Percentiles rank a stretch among this genome's conserved stretches.
Conservation (phyloP, 306 rosid genomes). For the Sicyos edulis region DNA sequence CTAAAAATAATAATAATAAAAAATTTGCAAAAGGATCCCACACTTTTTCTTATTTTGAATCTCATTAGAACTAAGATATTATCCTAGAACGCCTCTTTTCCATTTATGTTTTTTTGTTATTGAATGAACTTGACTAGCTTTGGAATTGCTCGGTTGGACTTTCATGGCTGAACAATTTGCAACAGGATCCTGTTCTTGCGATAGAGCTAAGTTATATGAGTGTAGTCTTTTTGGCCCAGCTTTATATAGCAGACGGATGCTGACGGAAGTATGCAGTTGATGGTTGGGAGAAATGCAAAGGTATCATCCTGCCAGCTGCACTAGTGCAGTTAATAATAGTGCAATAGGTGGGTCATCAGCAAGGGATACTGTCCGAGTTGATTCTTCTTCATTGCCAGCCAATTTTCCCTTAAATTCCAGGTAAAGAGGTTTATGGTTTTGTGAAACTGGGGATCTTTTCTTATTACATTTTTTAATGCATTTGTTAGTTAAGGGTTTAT, state of each 20-base stretch:
- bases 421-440: conserved; percentile 35
- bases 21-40: background rate
- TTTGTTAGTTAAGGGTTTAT: background rate
- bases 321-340: conserved; percentile 86
- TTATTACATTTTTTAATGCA: background rate
- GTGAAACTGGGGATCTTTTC: background rate
- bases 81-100: background rate
- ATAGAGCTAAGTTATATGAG: conserved; percentile 14
- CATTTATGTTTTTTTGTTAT: background rate
- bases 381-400: conserved; percentile 65
- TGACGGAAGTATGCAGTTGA: conserved; percentile 82
- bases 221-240: conserved; percentile 42
- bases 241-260: conserved; percentile 51
- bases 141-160: conserved; percentile 7
- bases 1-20: too few species aligned
- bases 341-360: conserved; percentile 65
- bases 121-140: conserved; percentile 10
- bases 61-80: background rate
- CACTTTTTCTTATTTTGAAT: background rate
- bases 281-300: conserved; percentile 85
- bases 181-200: background rate
- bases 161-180: background rate
- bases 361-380: conserved; percentile 76
- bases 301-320: conserved; percentile 77
- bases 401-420: conserved; percentile 62